Conservation (phyloP, 192 early-diverging fungal genomes). For the Coemansia sp. region DNA sequence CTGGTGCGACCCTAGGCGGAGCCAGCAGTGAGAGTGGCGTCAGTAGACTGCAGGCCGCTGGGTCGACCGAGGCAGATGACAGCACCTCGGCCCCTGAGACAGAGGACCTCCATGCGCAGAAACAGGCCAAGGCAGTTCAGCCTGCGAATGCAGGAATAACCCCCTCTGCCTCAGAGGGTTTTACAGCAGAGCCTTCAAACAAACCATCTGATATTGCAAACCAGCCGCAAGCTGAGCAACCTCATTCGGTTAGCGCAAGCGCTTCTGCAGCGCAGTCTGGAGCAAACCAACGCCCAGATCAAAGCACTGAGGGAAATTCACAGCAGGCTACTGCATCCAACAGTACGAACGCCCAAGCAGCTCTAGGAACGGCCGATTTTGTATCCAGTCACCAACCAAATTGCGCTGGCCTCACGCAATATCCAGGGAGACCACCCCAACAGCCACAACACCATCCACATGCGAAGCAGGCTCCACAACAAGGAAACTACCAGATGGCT, state of each 20-base stretch:
- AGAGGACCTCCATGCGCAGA: not conserved
- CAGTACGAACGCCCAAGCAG: not conserved
- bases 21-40: constrained; percentile 40
- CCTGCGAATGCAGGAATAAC: not conserved
- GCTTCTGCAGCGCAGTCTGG: constrained; percentile 8
- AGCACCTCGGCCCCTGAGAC: constrained; percentile 2
- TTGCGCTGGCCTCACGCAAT: not conserved
- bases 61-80: not conserved
- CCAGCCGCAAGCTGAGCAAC: constrained; percentile 16
- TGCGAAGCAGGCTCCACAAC: not conserved
- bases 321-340: not conserved
- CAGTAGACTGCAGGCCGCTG: constrained; percentile 4
- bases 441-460: not conserved
- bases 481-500: not conserved
- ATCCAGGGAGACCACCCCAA: not conserved
- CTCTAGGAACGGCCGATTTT: not conserved
- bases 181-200: constrained; percentile 1
- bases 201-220: not conserved
- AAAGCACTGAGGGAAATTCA: not conserved
- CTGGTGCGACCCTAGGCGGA: not conserved
- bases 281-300: not conserved
- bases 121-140: not conserved
- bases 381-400: constrained; percentile 4
- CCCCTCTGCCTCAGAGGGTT: not conserved
- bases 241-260: constrained; percentile 26